These are phyloP conservation scores for Nicotiana rustica DNA, from an alignment of 305 asterid genomes.

Conservation along the genomic window DNA sequence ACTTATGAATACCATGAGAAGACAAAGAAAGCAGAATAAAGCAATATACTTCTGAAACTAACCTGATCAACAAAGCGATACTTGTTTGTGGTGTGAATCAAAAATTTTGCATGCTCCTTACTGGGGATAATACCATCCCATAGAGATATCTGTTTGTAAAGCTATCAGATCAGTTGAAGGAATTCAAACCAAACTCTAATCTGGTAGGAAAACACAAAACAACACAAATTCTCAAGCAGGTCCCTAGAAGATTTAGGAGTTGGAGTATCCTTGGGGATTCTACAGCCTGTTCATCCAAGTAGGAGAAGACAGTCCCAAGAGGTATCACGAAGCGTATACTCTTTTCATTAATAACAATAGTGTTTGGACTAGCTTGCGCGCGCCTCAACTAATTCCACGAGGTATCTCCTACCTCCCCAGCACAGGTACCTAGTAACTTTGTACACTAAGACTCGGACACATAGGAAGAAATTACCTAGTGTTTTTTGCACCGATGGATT, in stretches of 20 bases:
- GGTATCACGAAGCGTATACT: not conserved
- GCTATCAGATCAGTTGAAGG: slow-evolving; percentile 37
- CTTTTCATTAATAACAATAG: no score
- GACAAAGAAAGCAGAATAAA: not conserved
- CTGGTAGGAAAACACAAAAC: slow-evolving; percentile 11
- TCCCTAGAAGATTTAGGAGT: not conserved
- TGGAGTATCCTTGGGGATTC: not conserved
- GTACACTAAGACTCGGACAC: no score
- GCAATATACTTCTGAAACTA: slow-evolving; percentile 29
- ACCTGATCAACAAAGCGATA: slow-evolving; percentile 90
- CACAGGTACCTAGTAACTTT: no score
- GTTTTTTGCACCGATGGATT: no score
- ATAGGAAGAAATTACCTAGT: no score
- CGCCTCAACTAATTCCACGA: no score
- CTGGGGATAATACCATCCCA: slow-evolving; percentile 94
- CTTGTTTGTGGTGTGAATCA: slow-evolving; percentile 84
- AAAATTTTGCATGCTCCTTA: slow-evolving; percentile 77
- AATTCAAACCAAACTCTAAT: slow-evolving; percentile 12
- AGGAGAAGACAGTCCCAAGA: slow-evolving; percentile 10
- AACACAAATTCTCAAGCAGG: slow-evolving; percentile 11
- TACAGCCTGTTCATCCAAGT: slow-evolving; percentile 12
- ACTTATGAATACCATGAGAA: not conserved
- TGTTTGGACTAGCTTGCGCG: no score
- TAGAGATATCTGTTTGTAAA: slow-evolving; percentile 70
- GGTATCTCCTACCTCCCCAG: no score